phyloP scores from a whole-genome alignment of 306 rosid genomes.

The Pterocarpus santalinus region DNA sequence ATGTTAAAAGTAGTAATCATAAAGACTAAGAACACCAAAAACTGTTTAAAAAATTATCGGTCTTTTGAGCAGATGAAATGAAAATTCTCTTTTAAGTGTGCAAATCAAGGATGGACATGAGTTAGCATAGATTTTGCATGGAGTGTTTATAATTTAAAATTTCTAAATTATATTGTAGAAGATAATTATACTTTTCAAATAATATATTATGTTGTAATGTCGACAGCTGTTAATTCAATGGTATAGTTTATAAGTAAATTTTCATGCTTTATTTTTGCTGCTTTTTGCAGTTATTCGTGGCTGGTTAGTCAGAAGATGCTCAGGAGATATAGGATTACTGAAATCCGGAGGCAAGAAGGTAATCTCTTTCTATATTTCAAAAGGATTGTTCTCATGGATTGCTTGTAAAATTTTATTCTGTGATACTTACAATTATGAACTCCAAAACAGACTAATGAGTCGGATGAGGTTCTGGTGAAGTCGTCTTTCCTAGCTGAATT shows the following conservation, averaged over 20 bases:
- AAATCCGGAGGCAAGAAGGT: slow-evolving; percentile 72
- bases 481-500: slow-evolving; percentile 91
- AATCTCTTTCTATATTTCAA: slow-evolving; percentile 41
- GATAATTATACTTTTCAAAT: slow-evolving; percentile 4
- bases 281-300: slow-evolving; percentile 85
- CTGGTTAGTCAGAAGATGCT: slow-evolving; percentile 90
- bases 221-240: not conserved
- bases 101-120: slow-evolving; percentile 19
- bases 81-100: slow-evolving; percentile 9
- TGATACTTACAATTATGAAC: slow-evolving; percentile 40
- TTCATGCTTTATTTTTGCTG: slow-evolving; percentile 43
- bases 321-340: slow-evolving; percentile 78
- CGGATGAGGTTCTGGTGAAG: slow-evolving; percentile 93
- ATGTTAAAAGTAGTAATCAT: slow-evolving; percentile 10
- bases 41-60: not conserved
- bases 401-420: not conserved
- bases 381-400: slow-evolving; percentile 26
- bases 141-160: not conserved
- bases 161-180: not conserved
- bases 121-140: slow-evolving; percentile 26
- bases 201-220: not conserved
- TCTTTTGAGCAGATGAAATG: not conserved
- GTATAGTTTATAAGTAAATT: not conserved
- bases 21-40: slow-evolving; percentile 30
- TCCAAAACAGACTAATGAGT: slow-evolving; percentile 67